phyloP scores from a whole-genome alignment of 2,329 filamentous ascomycete genomes.

The Tricladium varicosporioides region DNA sequence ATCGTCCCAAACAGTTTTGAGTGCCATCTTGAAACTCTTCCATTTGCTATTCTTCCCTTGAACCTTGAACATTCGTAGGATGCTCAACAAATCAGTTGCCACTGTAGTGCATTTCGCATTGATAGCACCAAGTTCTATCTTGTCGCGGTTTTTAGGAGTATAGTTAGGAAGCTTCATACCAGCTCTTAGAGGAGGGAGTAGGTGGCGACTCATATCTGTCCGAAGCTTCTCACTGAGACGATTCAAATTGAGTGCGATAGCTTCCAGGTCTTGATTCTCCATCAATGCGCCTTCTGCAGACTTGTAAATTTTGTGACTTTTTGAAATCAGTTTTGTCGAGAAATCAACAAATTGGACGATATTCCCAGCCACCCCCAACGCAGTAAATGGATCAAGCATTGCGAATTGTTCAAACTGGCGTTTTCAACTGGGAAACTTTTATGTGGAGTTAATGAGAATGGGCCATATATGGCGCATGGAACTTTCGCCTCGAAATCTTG shows the following conservation, averaged over 20 bases:
- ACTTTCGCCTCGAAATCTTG: too few relatives aligned
- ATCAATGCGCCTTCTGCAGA: constrained; percentile 4
- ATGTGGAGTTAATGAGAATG: too few relatives aligned
- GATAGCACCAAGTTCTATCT: background rate
- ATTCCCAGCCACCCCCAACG: constrained; percentile 7
- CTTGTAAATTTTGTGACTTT: constrained; percentile 7
- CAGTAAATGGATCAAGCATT: constrained; percentile 4
- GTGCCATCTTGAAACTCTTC: background rate
- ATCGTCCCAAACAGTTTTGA: background rate
- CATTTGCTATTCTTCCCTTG: background rate
- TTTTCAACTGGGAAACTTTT: too few relatives aligned
- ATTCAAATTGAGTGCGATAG: background rate
- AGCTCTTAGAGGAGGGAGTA: background rate
- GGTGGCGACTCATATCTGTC: background rate
- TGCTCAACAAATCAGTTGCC: background rate
- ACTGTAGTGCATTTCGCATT: background rate
- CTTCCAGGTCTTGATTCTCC: constrained; percentile 9
- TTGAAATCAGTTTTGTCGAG: constrained; percentile 2
- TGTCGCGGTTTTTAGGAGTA: background rate
- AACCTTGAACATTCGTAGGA: background rate
- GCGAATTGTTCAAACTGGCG: too few relatives aligned
- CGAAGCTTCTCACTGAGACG: background rate
- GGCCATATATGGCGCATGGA: too few relatives aligned
- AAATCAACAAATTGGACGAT: constrained; percentile 12
- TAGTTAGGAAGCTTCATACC: background rate